phyloP scores from a whole-genome alignment of 2,329 filamentous ascomycete species.

The Alternaria brassicicola region DNA sequence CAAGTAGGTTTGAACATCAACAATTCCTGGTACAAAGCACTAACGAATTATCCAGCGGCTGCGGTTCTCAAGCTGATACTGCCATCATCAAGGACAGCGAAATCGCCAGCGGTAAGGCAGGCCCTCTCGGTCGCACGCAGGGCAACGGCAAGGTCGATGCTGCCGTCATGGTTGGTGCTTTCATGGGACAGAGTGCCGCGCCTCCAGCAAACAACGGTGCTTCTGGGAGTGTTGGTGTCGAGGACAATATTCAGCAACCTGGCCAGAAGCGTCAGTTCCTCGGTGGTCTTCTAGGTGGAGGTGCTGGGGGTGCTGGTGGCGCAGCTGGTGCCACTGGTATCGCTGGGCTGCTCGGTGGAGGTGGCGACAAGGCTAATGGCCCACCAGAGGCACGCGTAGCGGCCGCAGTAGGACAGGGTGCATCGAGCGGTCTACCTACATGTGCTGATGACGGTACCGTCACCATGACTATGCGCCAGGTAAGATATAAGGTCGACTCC shows the following conservation, averaged over 20 bases:
- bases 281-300: conserved; percentile 44
- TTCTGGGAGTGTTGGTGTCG: conserved; percentile 39
- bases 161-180: conserved; percentile 62
- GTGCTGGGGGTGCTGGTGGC: conserved; percentile 27
- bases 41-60: conserved; percentile 47
- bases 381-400: conserved; percentile 61
- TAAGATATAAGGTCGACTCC: conserved; percentile 10
- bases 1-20: conserved; percentile 29
- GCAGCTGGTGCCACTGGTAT: conserved; percentile 38
- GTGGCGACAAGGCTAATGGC: conserved; percentile 55
- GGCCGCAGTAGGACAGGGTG: conserved; percentile 61
- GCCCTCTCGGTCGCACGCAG: conserved; percentile 67
- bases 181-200: conserved; percentile 57
- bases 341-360: conserved; percentile 45
- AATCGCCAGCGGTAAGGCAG: conserved; percentile 60
- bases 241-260: conserved; percentile 38
- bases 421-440: conserved; percentile 64
- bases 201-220: conserved; percentile 43
- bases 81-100: conserved; percentile 70
- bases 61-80: conserved; percentile 71
- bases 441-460: conserved; percentile 65
- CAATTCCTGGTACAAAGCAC: not conserved
- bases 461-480: conserved; percentile 67
- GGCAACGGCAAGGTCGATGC: conserved; percentile 67
- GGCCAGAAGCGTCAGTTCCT: conserved; percentile 42